A percentile compares a stretch with the other conserved stretches of the same genome.
phyloP scores from a whole-genome alignment of 179 eudicot species.

The Spinacia oleracea region DNA sequence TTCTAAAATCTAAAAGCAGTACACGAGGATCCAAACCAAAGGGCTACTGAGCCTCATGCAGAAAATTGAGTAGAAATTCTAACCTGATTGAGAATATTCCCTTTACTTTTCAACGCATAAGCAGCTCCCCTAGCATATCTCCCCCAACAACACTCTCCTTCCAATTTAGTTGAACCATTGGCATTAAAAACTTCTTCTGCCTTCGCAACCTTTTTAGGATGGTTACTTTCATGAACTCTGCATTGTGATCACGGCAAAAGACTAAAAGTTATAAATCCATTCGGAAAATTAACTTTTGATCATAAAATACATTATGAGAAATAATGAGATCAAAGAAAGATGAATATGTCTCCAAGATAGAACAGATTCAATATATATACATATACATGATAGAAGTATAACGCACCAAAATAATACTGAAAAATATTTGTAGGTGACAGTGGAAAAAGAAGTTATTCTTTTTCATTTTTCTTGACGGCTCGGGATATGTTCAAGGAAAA shows the following conservation, averaged over 20 bases:
- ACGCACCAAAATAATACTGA: neutral
- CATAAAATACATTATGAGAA: neutral
- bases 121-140: slow-evolving; percentile 89
- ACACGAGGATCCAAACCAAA: neutral
- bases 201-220: slow-evolving; percentile 39
- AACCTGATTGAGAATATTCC: slow-evolving; percentile 58
- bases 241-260: slow-evolving; percentile 17
- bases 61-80: neutral
- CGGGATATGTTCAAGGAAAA: neutral
- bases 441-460: neutral
- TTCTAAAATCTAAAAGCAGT: neutral
- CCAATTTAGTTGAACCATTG: slow-evolving; percentile 38
- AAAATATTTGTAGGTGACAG: neutral
- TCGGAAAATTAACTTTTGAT: neutral
- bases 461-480: neutral
- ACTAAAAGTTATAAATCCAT: neutral
- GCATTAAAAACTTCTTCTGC: slow-evolving; percentile 31
- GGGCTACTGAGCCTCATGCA: neutral
- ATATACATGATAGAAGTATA: neutral
- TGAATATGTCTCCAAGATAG: neutral
- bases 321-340: slow-evolving; percentile 5
- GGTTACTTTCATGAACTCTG: slow-evolving; percentile 73
- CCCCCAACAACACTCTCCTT: slow-evolving; percentile 81
- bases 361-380: neutral
- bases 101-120: slow-evolving; percentile 78